Conservation (phyloP, 2,329 filamentous ascomycete genomes). For the Pseudogymnoascus sp. region DNA sequence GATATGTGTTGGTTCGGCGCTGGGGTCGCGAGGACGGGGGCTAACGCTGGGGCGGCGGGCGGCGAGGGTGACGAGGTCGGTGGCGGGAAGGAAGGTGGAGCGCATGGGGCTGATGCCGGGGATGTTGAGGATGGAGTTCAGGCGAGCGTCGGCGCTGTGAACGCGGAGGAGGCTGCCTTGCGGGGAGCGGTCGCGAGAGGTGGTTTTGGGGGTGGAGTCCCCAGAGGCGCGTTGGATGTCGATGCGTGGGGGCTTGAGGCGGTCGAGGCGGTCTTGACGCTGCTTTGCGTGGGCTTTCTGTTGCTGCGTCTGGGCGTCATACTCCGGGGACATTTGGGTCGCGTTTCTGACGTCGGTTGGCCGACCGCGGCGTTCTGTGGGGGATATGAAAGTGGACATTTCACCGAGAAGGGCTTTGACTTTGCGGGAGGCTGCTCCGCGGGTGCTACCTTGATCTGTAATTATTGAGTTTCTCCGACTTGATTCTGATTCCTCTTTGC, state of each 20-base stretch:
- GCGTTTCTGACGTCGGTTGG: slow-evolving; percentile 21
- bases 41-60: slow-evolving; percentile 22
- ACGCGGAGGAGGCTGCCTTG: slow-evolving; percentile 20
- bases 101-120: slow-evolving; percentile 26
- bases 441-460: neutral
- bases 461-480: slow-evolving; percentile 14
- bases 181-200: slow-evolving; percentile 14
- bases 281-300: neutral
- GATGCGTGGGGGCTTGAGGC: slow-evolving; percentile 38
- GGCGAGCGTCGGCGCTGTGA: slow-evolving; percentile 24
- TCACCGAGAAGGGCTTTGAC: slow-evolving; percentile 15
- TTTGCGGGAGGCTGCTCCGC: neutral
- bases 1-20: slow-evolving; percentile 27
- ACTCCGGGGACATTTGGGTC: neutral
- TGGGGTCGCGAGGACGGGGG: slow-evolving; percentile 35
- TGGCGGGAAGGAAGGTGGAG: slow-evolving; percentile 34
- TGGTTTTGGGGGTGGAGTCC: slow-evolving; percentile 20
- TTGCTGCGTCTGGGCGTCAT: neutral
- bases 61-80: slow-evolving; percentile 35
- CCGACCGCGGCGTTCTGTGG: slow-evolving; percentile 33
- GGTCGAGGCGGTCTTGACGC: slow-evolving; percentile 17
- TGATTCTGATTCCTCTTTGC: slow-evolving; percentile 18
- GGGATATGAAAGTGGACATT: slow-evolving; percentile 43
- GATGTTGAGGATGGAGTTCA: slow-evolving; percentile 29
- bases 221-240: slow-evolving; percentile 34